These are phyloP conservation scores for Phytopythium montanum DNA, from an alignment of 352 stramenopile genomes.

Conservation along the genomic window DNA sequence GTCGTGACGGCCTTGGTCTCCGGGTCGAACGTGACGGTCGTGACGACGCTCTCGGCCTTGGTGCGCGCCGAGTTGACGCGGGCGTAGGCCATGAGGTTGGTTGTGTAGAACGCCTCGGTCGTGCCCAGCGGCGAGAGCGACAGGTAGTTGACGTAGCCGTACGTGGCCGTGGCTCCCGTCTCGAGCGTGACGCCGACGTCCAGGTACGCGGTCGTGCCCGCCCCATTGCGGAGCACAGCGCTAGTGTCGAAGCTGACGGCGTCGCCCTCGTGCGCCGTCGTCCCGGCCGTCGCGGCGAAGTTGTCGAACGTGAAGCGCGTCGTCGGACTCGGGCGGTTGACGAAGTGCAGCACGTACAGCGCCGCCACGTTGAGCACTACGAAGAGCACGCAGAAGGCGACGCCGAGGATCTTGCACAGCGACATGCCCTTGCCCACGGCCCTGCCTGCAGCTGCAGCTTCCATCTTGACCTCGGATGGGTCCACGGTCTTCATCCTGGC, in stretches of 20 bases:
- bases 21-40: slow-evolving; percentile 32
- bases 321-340: slow-evolving; percentile 32
- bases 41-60: slow-evolving; percentile 37
- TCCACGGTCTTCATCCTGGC: slow-evolving; percentile 35
- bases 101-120: slow-evolving; percentile 25
- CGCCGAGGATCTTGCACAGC: slow-evolving; percentile 18
- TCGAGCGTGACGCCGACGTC: slow-evolving; percentile 9
- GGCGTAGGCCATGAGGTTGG: slow-evolving; percentile 51
- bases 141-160: slow-evolving; percentile 29
- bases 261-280: slow-evolving; percentile 20
- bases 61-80: slow-evolving; percentile 15
- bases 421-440: slow-evolving; percentile 4
- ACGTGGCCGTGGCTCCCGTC: slow-evolving; percentile 3
- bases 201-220: slow-evolving; percentile 68
- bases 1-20: slow-evolving; percentile 31
- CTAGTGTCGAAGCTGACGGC: slow-evolving; percentile 35
- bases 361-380: slow-evolving; percentile 56
- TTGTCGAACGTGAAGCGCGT: slow-evolving; percentile 38
- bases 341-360: slow-evolving; percentile 66
- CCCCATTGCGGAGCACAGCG: slow-evolving; percentile 40
- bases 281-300: slow-evolving; percentile 18
- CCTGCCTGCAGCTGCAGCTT: slow-evolving; percentile 3
- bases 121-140: slow-evolving; percentile 47
- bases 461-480: slow-evolving; percentile 41
- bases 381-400: slow-evolving; percentile 42